These are phyloP conservation scores for Penicillium verhagenii DNA, from an alignment of 495 filamentous ascomycete genomes.

Conservation along the genomic window DNA sequence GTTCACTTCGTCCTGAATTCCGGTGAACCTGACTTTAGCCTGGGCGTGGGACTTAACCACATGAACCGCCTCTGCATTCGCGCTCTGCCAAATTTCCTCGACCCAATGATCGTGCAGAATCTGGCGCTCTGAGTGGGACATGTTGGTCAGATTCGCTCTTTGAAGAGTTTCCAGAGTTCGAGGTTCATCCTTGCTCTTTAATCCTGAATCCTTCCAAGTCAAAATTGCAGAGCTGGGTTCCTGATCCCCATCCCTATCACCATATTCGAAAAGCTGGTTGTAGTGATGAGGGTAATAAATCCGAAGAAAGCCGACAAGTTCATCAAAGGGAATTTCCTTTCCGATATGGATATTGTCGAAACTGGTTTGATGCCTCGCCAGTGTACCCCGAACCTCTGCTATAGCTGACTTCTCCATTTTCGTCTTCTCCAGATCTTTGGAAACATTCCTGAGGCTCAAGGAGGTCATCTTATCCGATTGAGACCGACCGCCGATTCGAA, in stretches of 20 bases:
- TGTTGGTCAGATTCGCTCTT: neutral
- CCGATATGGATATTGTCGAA: neutral
- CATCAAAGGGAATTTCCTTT: neutral
- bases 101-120: neutral
- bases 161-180: neutral
- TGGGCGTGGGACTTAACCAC: neutral
- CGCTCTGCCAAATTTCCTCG: neutral
- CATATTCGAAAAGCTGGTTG: neutral
- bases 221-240: neutral
- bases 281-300: neutral
- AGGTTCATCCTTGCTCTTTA: neutral
- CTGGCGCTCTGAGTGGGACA: neutral
- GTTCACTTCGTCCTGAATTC: neutral
- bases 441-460: neutral
- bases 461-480: neutral
- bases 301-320: neutral
- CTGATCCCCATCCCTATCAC: neutral
- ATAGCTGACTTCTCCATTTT: neutral
- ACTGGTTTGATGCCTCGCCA: neutral
- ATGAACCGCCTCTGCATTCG: neutral
- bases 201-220: neutral
- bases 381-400: neutral
- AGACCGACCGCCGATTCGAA: neutral
- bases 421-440: neutral
- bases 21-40: neutral